phyloP scores from a whole-genome alignment of 345 rosid species.

The Eucalyptus erythrocorys region DNA sequence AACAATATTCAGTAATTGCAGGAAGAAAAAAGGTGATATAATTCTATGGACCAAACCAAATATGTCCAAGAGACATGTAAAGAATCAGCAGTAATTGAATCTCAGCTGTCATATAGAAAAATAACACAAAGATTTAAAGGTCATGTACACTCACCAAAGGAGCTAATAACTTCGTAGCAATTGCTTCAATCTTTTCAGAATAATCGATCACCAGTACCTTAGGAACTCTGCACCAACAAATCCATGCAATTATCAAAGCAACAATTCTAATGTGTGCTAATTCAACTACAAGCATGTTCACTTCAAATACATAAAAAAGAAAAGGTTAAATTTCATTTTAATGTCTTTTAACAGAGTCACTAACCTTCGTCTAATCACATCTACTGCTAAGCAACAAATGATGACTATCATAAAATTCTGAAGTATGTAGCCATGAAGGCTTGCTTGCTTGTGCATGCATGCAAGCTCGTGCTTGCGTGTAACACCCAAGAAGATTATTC shows the following conservation, averaged over 20 bases:
- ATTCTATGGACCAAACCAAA: background rate
- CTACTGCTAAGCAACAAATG: background rate
- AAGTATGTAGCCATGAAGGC: background rate
- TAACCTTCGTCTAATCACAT: background rate
- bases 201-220: background rate
- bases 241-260: background rate
- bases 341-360: background rate
- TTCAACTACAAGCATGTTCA: background rate
- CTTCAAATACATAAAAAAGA: background rate
- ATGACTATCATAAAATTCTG: background rate
- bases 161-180: background rate
- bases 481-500: background rate
- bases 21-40: background rate
- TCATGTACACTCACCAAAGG: background rate
- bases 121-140: background rate
- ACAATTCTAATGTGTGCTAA: background rate
- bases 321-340: background rate
- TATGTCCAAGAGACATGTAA: background rate
- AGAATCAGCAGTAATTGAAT: background rate
- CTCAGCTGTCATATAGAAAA: background rate
- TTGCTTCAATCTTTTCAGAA: background rate
- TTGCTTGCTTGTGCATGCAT: background rate
- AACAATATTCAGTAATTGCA: background rate
- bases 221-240: background rate
- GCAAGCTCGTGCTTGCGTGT: background rate